Evolutionary conservation across 768 basidiomycete genomes (phyloP).

Genomic region (Arthromyces matolae): DNA sequence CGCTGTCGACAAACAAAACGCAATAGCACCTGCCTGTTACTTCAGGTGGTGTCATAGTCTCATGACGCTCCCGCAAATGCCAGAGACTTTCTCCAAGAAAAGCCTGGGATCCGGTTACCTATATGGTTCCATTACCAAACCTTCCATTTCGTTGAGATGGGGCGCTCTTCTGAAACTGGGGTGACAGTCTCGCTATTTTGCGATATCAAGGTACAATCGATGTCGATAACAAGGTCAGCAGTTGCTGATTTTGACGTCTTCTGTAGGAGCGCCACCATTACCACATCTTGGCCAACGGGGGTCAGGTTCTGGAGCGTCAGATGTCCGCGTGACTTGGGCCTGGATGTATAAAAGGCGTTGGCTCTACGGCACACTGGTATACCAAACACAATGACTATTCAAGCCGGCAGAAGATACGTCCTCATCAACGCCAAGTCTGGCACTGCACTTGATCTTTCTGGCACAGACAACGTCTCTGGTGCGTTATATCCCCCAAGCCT

Average conservation of each 20-base stretch:
- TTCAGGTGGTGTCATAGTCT: no score
- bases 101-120: no score
- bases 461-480: slow-evolving; percentile 37
- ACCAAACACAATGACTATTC: slow-evolving; percentile 13
- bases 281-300: background rate
- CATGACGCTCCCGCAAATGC: no score
- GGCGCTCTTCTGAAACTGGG: background rate
- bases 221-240: slow-evolving; percentile 11
- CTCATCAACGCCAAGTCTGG: slow-evolving; percentile 30
- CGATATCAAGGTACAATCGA: slow-evolving; percentile 5
- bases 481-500: background rate
- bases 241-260: background rate
- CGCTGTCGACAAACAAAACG: no score
- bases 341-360: slow-evolving; percentile 6
- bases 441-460: slow-evolving; percentile 46
- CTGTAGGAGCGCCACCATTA: background rate
- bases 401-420: slow-evolving; percentile 13
- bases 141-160: no score
- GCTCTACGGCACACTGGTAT: background rate
- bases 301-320: background rate
- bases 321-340: background rate
- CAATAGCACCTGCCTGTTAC: no score
- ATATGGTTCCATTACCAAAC: no score
- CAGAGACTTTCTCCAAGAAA: no score
- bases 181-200: no score